Conservation (phyloP, 129 eudicot species). For the Helianthus tuberosus region DNA sequence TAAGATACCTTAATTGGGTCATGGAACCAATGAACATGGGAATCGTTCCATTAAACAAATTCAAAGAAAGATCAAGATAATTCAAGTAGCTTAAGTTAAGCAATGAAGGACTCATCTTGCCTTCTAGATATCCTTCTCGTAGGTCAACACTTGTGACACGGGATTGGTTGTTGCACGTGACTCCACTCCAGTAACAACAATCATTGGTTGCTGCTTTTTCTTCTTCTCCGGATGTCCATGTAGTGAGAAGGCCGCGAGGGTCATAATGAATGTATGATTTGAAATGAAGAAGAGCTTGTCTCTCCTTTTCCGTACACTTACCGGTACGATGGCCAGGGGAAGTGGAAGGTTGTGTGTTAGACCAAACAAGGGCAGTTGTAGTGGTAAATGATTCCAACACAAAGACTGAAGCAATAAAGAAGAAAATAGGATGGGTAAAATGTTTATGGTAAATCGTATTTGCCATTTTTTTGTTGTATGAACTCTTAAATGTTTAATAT, state of each 20-base stretch:
- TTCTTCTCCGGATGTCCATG: constrained; percentile 18
- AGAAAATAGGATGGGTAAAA: neutral
- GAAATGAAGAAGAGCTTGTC: no score
- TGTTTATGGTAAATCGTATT: neutral
- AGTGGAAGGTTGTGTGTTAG: neutral
- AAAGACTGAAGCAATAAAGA: neutral
- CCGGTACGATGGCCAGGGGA: neutral
- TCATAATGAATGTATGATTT: neutral
- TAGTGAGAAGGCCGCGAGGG: neutral
- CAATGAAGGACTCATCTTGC: constrained; percentile 7
- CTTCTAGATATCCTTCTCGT: neutral
- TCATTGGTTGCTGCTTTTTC: neutral
- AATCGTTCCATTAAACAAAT: constrained; percentile 9
- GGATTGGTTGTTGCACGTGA: constrained; percentile 13
- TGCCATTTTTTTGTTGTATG: neutral
- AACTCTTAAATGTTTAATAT: neutral
- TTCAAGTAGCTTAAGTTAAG: neutral
- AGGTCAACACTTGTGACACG: constrained; percentile 32
- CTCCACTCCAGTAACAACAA: constrained; percentile 19
- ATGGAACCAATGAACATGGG: constrained; percentile 24
- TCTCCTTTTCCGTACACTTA: no score
- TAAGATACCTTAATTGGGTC: constrained; percentile 7
- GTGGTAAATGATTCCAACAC: no score
- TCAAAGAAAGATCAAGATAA: constrained; percentile 3
- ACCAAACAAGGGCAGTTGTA: no score